phyloP scores from a whole-genome alignment of 2,329 filamentous ascomycete genomes.

The Colletotrichum sp. region DNA sequence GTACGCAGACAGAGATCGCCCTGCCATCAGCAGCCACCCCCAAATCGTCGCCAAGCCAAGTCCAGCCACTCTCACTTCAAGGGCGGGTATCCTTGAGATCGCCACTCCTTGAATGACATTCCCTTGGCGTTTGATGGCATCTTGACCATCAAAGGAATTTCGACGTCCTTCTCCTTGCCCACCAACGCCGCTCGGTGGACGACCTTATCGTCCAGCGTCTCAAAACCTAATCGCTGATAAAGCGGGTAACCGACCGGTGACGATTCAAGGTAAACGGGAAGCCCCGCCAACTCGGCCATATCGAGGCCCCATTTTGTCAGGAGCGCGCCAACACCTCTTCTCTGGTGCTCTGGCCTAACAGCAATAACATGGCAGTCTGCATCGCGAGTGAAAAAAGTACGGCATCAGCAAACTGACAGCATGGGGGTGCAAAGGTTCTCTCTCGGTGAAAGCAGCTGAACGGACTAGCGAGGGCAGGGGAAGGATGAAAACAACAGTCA shows the following conservation, averaged over 20 bases:
- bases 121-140: slow-evolving; percentile 39
- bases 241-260: slow-evolving; percentile 43
- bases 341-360: slow-evolving; percentile 47
- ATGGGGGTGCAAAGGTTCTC: neutral
- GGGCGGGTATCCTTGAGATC: slow-evolving; percentile 19
- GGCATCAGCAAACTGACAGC: slow-evolving; percentile 5
- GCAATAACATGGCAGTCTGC: slow-evolving; percentile 47
- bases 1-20: neutral
- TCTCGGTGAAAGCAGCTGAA: neutral
- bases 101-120: slow-evolving; percentile 39
- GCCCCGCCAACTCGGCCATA: slow-evolving; percentile 34
- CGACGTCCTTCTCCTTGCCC: slow-evolving; percentile 38
- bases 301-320: slow-evolving; percentile 45
- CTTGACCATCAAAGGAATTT: slow-evolving; percentile 46
- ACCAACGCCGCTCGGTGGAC: slow-evolving; percentile 41
- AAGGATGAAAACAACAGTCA: neutral
- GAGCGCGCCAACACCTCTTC: slow-evolving; percentile 44
- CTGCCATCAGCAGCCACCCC: neutral
- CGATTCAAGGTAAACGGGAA: slow-evolving; percentile 53
- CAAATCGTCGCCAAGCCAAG: neutral
- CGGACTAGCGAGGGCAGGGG: neutral
- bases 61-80: slow-evolving; percentile 1
- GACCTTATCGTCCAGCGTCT: slow-evolving; percentile 40
- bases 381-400: neutral
- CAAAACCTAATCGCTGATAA: slow-evolving; percentile 52